Evolutionary conservation across 495 filamentous ascomycete species (phyloP), one percentile per base, ranked within the genome.

Genomic region (Aspergillus indologenus): DNA sequence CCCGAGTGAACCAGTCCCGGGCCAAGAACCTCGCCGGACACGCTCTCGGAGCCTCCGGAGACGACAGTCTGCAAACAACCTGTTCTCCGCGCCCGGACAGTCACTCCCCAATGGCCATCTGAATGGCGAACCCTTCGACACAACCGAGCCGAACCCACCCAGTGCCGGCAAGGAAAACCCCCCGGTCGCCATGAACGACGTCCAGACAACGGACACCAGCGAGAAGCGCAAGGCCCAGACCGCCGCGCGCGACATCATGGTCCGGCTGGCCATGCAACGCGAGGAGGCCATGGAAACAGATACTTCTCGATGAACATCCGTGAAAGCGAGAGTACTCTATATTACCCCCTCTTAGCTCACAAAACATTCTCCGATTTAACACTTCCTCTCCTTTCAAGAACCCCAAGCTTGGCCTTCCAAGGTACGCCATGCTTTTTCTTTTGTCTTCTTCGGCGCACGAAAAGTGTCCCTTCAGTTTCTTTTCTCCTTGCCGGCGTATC

Each of bases 201-300:
- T 31, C 19, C 47, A 52, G 20, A 54, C 53, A 14, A 45, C 58
- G 17, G 56, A 56, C 47, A 49, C 43, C 9, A 57, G 58, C n/a
- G 71, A 73, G 48, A 69, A 69, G 56, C 75, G 71, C 42, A 76
- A 72, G 51, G 70, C 74, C 21, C 74, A 68, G 60, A 61, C 73
- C 46, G 69, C 71, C 50, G 67, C 67, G 55, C 66, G 74, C 52
- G 74, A 79, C 59, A 59, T 58, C 22, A 66, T 77, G 69, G 73
- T 65, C 23, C 69, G 67, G 40, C 56, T 71, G 44, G 75, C 73
- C 24, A 74, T 79, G 70, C 68, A 77, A 60, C 73, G 74, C 5
- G 77, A 79, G 58, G 75, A 78, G 54, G 70, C 69, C n/a, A 77
- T 77, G 74, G 74, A 72, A 51, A 73, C 66, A 1, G 70, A 70